Percentiles rank a stretch among this genome's conserved stretches.
These are phyloP conservation scores for Orbilia ellipsospora DNA, from an alignment of 2,329 filamentous ascomycete species.

Conservation along the genomic window DNA sequence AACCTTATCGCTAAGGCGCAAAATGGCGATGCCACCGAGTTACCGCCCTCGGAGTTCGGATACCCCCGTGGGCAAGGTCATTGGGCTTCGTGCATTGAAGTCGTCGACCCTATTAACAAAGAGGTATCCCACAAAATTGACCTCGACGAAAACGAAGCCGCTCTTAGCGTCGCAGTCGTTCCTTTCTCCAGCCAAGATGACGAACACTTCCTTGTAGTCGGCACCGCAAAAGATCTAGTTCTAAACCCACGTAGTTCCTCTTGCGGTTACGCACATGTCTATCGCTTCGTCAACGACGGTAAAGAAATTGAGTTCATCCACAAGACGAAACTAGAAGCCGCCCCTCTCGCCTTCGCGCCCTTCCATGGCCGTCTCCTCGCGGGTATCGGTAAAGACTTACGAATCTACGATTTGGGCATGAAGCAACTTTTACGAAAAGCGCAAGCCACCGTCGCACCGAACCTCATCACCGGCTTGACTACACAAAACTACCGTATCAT, in stretches of 20 bases:
- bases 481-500: constrained; percentile 91
- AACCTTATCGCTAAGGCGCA: constrained; percentile 78
- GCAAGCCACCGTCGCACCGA: constrained; percentile 80
- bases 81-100: constrained; percentile 95
- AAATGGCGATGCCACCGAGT: constrained; percentile 76
- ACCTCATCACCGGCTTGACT: constrained; percentile 87
- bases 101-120: constrained; percentile 86
- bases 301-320: constrained; percentile 91
- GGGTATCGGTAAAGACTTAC: constrained; percentile 83
- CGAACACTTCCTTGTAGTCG: constrained; percentile 91
- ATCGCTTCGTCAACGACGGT: constrained; percentile 88
- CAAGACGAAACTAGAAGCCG: constrained; percentile 91
- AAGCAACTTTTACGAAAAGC: constrained; percentile 91
- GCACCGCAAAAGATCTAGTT: constrained; percentile 89
- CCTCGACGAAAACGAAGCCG: constrained; percentile 88
- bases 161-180: constrained; percentile 84
- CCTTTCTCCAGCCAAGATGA: constrained; percentile 88
- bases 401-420: constrained; percentile 93
- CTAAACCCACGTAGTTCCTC: constrained; percentile 79
- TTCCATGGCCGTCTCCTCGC: constrained; percentile 91
- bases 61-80: constrained; percentile 84
- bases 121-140: constrained; percentile 80
- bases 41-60: constrained; percentile 86
- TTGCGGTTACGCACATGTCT: constrained; percentile 89
- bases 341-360: constrained; percentile 85